A percentile compares a stretch with the other conserved stretches of the same genome.
phyloP scores from a whole-genome alignment of 2,329 filamentous ascomycete genomes.

The Coniella vitis region DNA sequence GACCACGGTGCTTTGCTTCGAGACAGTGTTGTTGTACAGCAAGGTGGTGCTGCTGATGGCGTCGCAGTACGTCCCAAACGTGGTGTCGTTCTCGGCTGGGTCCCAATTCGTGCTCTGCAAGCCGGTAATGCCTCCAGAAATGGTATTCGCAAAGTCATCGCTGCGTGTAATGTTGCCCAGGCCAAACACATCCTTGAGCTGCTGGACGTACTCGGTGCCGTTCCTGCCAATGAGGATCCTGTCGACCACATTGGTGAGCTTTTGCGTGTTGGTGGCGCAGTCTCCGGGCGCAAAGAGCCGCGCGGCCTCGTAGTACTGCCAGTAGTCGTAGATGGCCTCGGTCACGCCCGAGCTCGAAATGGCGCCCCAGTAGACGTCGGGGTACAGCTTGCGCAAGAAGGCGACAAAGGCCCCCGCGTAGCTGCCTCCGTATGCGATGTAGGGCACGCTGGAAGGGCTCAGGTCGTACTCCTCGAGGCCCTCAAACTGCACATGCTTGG shows the following conservation, averaged over 20 bases:
- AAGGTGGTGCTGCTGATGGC: constrained; percentile 35
- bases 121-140: constrained; percentile 34
- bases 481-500: constrained; percentile 61
- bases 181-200: constrained; percentile 38
- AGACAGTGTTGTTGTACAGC: constrained; percentile 35
- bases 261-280: constrained; percentile 60
- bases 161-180: constrained; percentile 36
- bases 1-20: constrained; percentile 28
- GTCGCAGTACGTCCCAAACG: constrained; percentile 42
- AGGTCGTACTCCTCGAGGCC: constrained; percentile 63
- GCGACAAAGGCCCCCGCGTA: constrained; percentile 78
- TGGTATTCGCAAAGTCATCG: constrained; percentile 40
- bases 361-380: constrained; percentile 69
- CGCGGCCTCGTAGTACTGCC: constrained; percentile 51
- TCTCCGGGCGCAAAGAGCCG: constrained; percentile 44
- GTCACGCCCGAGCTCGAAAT: constrained; percentile 79
- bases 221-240: constrained; percentile 39
- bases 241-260: constrained; percentile 44
- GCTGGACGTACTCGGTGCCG: constrained; percentile 33
- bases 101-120: constrained; percentile 50
- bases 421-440: constrained; percentile 75
- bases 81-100: constrained; percentile 33
- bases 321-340: constrained; percentile 71
- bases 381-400: constrained; percentile 69
- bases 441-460: constrained; percentile 58